A percentile compares a stretch with the other conserved stretches of the same genome.
Conservation (phyloP, 352 stramenopile genomes). For the Globisporangium cederbergense region DNA sequence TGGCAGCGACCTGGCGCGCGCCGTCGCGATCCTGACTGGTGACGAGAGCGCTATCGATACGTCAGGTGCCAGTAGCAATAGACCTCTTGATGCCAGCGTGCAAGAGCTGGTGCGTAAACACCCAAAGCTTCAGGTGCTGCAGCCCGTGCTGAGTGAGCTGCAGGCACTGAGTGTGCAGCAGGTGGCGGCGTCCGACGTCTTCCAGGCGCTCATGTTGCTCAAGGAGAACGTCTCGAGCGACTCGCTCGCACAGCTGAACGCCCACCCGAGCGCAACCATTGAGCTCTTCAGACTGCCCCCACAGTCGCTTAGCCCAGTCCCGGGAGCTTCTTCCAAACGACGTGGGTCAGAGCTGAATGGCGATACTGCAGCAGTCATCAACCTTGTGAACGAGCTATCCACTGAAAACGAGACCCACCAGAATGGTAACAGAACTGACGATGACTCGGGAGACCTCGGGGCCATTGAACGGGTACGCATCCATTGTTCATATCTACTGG, state of each 20-base stretch:
- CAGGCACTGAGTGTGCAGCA: conserved; percentile 14
- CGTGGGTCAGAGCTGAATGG: not conserved
- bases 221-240: conserved; percentile 42
- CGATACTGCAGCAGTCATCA: conserved; percentile 13
- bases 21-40: conserved; percentile 38
- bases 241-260: conserved; percentile 36
- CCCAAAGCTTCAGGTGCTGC: conserved; percentile 13
- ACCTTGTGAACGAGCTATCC: conserved; percentile 10
- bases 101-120: conserved; percentile 13
- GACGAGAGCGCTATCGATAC: conserved; percentile 22
- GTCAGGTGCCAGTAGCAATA: not conserved
- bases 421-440: conserved; percentile 5
- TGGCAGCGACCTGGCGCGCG: conserved; percentile 31
- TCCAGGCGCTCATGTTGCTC: conserved; percentile 46
- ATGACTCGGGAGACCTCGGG: conserved; percentile 8
- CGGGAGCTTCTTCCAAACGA: not conserved
- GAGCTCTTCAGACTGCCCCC: conserved; percentile 24
- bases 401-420: not conserved
- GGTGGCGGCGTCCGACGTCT: conserved; percentile 27
- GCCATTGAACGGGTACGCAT: conserved; percentile 35
- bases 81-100: not conserved
- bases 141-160: conserved; percentile 27
- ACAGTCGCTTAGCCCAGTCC: not conserved
- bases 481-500: not conserved
- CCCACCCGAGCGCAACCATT: conserved; percentile 40